Percentiles rank a stretch among this genome's conserved stretches.
phyloP scores from a whole-genome alignment of 1,284 basidiomycete species.

The Ceraceosorus guamensis region DNA sequence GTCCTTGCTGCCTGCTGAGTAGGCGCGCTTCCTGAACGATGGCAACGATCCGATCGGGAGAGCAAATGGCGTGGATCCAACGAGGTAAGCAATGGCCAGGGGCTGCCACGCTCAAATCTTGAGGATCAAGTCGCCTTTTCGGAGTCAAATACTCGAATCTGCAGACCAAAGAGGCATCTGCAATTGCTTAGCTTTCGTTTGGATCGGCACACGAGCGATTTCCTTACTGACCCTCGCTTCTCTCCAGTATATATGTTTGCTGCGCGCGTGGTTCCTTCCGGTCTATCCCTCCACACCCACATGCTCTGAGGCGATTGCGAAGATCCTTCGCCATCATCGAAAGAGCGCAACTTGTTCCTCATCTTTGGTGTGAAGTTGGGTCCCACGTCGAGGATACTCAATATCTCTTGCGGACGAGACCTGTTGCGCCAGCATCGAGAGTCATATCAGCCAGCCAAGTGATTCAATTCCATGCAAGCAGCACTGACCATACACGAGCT shows the following conservation, averaged over 20 bases:
- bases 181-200: neutral
- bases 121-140: slow-evolving; percentile 5
- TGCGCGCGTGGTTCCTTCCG: slow-evolving; percentile 4
- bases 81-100: neutral
- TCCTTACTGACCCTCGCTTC: slow-evolving; percentile 1
- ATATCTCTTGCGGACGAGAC: neutral
- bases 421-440: neutral
- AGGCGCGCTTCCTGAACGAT: neutral
- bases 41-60: neutral
- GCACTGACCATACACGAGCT: slow-evolving; percentile 1
- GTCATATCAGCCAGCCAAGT: neutral
- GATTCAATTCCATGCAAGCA: neutral
- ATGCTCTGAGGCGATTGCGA: neutral
- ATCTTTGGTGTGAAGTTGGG: neutral
- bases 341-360: neutral
- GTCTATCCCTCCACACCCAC: slow-evolving; percentile 6
- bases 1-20: neutral
- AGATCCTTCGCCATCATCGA: neutral
- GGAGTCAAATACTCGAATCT: slow-evolving; percentile 11
- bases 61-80: slow-evolving; percentile 9
- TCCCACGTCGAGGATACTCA: slow-evolving; percentile 6
- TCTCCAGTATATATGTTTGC: slow-evolving; percentile 9
- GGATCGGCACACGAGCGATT: too few species aligned
- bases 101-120: neutral
- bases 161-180: neutral